Evolutionary conservation across 805 yeast species (phyloP), one percentile per base, ranked within the genome.

Genomic region (Hanseniaspora mollemarum): DNA sequence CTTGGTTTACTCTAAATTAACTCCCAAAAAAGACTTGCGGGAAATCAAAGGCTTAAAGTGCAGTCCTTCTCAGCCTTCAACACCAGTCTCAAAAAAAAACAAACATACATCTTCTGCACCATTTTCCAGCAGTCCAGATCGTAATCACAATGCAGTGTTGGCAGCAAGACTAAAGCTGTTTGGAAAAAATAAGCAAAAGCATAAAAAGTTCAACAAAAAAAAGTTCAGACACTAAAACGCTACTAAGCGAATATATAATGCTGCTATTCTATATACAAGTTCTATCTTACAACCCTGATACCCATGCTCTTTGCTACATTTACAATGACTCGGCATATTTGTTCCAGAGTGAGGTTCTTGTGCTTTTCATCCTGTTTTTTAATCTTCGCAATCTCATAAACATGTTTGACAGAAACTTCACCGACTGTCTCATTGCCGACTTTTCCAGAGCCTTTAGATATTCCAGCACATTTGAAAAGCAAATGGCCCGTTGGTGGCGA

Each of bases 261-360:
- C 45, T 29, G 29, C 31, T 26, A 13, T 22, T n/a, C 15, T 15
- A 16, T 24, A 32, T 18, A 40, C 19, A 40, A 21, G 16, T 3
- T 13, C 61, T 67, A 87, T 53, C 80, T 78, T 49, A 81, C 81
- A 51, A 92, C 94, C 43, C 77, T 76, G 46, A 92, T 81, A 39
- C 98, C 98, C 65, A 87, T 77, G 46, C 84, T 81, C 58, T 76
- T 81, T n/a, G 97, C 97, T 1, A 94, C 84, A 57, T 88, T 84
- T 39, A 90, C 71, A 18, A 92, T 77, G 28, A 87, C 78, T 60
- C 90, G 90, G 51, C 83, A 83, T 40, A 92, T 81, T 19, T 83
- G 77, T 62, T 84, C 77, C 62, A 90, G 63, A 19, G 81, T 84
- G 52, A 82, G 67, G 48, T 75, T 73, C 50, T 79, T 74, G 65